These are phyloP conservation scores for Lycium ferocissimum DNA, from an alignment of 257 asterid genomes.

Conservation along the genomic window DNA sequence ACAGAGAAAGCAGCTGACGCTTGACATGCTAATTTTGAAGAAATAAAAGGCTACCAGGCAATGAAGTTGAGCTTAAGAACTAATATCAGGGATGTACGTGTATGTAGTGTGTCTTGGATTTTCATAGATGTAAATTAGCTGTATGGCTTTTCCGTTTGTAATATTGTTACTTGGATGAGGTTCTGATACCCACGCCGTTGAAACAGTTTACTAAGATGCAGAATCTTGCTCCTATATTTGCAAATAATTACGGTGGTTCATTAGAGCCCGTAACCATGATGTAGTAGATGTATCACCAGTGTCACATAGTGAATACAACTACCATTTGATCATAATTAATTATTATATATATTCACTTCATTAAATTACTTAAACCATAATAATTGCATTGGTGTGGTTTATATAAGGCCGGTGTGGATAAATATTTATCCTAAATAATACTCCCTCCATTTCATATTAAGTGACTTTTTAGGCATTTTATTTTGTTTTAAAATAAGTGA, in stretches of 20 bases:
- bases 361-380: no score
- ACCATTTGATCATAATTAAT: no score
- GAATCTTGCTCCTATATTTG: background rate
- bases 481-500: no score
- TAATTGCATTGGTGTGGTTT: no score
- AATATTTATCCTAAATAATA: no score
- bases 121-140: conserved; percentile 10
- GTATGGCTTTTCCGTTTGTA: background rate
- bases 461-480: no score
- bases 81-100: background rate
- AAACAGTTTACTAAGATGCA: background rate
- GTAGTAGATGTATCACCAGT: background rate
- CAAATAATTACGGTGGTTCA: background rate
- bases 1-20: conserved; percentile 46
- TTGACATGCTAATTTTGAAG: conserved; percentile 34
- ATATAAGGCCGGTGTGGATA: no score
- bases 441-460: no score
- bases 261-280: background rate
- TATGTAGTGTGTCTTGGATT: background rate
- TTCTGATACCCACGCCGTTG: background rate
- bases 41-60: no score
- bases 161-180: background rate
- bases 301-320: no score
- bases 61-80: background rate
- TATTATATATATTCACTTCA: no score